Conservation (phyloP, 345 rosid genomes). For the Eucalyptus globulus region DNA sequence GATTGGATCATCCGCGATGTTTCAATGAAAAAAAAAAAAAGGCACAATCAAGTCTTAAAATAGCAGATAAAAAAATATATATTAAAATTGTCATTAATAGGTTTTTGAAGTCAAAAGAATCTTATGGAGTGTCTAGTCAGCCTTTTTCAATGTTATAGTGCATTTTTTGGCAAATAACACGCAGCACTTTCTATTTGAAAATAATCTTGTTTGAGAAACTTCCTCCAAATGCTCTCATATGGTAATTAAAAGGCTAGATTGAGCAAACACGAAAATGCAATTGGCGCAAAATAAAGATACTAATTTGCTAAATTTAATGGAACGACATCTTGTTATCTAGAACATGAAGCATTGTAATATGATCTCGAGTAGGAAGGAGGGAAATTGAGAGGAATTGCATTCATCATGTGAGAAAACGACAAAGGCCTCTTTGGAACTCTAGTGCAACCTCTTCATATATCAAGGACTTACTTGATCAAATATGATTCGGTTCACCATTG, state of each 20-base stretch:
- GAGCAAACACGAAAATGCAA: neutral
- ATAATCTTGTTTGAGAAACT: neutral
- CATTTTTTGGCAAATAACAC: accelerated
- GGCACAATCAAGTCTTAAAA: neutral
- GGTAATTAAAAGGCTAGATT: neutral
- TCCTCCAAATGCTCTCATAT: neutral
- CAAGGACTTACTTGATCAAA: neutral
- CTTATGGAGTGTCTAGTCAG: accelerated
- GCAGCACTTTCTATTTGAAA: accelerated
- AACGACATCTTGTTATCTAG: accelerated
- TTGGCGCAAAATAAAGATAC: accelerated
- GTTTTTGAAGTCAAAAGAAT: neutral
- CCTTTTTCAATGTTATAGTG: neutral
- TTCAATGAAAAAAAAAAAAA: too few relatives aligned
- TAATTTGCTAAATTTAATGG: neutral
- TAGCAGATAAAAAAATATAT: neutral
- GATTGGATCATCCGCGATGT: neutral
- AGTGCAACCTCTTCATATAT: accelerated
- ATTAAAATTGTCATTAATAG: too few relatives aligned
- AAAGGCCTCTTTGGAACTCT: neutral
- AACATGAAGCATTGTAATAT: neutral
- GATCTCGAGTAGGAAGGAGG: neutral
- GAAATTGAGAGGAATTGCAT: neutral
- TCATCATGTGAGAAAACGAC: neutral
- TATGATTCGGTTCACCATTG: accelerated